Evolutionary conservation across 1,284 basidiomycete genomes (phyloP).

Genomic region (Heterobasidion irregulare): DNA sequence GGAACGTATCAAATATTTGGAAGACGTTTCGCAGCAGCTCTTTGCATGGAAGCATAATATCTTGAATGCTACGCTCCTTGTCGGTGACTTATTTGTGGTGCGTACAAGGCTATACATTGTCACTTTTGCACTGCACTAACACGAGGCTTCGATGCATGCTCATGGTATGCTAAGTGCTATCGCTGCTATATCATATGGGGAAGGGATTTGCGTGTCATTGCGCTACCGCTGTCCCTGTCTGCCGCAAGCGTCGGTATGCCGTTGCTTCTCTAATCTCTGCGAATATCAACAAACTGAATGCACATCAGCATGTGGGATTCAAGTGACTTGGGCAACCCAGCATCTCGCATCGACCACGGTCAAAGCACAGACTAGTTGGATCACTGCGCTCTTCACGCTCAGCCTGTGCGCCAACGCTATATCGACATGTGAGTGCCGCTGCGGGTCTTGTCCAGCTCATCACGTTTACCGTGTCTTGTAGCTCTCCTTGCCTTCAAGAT

Average conservation of each 20-base stretch:
- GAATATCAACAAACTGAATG: neutral
- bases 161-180: conserved; percentile 7
- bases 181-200: conserved; percentile 15
- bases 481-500: conserved; percentile 12
- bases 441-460: neutral
- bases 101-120: neutral
- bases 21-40: conserved; percentile 8
- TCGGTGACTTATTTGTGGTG: conserved; percentile 14
- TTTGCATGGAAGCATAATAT: conserved; percentile 10
- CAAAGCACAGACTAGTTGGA: conserved; percentile 3
- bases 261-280: neutral
- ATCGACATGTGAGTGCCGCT: conserved; percentile 10
- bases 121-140: neutral
- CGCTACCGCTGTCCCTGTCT: conserved; percentile 9
- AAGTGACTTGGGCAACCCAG: conserved; percentile 2
- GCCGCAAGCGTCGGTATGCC: conserved; percentile 9
- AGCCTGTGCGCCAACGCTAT: conserved; percentile 13
- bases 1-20: conserved; percentile 9
- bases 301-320: conserved; percentile 1
- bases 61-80: conserved; percentile 8
- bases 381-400: conserved; percentile 10
- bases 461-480: neutral
- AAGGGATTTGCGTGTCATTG: conserved; percentile 8
- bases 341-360: neutral
- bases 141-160: neutral